A percentile compares a stretch with the other conserved stretches of the same genome.
These are phyloP conservation scores for Comarum palustre DNA, from an alignment of 306 rosid species.

Conservation along the genomic window DNA sequence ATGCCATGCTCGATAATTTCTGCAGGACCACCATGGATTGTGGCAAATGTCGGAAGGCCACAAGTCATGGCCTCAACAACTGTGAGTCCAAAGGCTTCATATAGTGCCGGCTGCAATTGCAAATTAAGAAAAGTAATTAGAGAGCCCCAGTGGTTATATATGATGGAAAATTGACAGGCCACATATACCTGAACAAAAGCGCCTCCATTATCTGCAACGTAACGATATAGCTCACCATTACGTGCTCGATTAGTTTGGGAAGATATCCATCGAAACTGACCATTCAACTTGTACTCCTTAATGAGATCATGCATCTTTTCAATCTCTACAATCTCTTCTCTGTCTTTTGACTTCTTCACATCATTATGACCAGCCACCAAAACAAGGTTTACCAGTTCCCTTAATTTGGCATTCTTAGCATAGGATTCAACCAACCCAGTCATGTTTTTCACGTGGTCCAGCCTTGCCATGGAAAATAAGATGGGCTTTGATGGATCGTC, in stretches of 20 bases:
- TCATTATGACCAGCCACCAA: slow-evolving; percentile 79
- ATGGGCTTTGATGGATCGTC: slow-evolving; percentile 73
- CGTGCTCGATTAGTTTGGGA: slow-evolving; percentile 88
- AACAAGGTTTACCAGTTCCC: slow-evolving; percentile 85
- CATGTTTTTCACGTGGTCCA: slow-evolving; percentile 76
- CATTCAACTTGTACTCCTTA: slow-evolving; percentile 48
- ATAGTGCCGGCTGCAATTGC: slow-evolving; percentile 78
- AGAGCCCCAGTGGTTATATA: slow-evolving; percentile 6
- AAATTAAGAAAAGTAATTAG: background rate
- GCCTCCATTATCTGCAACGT: slow-evolving; percentile 80
- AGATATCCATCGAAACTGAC: slow-evolving; percentile 81
- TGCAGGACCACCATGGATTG: slow-evolving; percentile 92
- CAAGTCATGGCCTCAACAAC: slow-evolving; percentile 95
- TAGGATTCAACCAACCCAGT: slow-evolving; percentile 77
- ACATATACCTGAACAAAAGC: slow-evolving; percentile 79
- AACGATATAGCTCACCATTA: slow-evolving; percentile 90
- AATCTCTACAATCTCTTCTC: slow-evolving; percentile 87
- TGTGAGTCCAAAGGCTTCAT: slow-evolving; percentile 97
- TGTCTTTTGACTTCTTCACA: slow-evolving; percentile 68
- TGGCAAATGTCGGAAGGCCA: slow-evolving; percentile 93
- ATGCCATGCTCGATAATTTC: slow-evolving; percentile 84
- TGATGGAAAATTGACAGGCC: slow-evolving; percentile 5
- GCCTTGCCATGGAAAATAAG: slow-evolving; percentile 88
- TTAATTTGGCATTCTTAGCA: slow-evolving; percentile 64
- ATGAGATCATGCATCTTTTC: slow-evolving; percentile 86